Conservation (phyloP, 495 filamentous ascomycete species). For the Aspergillus egyptiacus region DNA sequence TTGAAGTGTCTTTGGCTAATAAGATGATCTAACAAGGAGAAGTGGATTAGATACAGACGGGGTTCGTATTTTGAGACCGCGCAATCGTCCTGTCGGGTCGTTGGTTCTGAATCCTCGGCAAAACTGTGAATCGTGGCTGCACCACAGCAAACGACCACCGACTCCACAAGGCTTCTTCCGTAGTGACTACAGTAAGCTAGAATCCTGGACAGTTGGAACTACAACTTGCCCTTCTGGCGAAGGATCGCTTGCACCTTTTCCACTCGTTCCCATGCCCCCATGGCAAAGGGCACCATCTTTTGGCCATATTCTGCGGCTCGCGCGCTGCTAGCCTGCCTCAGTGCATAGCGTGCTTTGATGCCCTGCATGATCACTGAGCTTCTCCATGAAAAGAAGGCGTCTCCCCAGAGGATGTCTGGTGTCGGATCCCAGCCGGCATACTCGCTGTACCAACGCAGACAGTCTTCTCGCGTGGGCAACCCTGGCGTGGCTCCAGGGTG, state of each 20-base stretch:
- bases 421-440: slow-evolving; percentile 62
- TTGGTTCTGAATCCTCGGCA: not conserved
- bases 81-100: no score
- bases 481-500: slow-evolving; percentile 57
- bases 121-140: not conserved
- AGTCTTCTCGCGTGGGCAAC: slow-evolving; percentile 64
- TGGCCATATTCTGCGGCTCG: slow-evolving; percentile 66
- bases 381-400: slow-evolving; percentile 61
- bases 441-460: slow-evolving; percentile 70
- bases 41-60: no score
- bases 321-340: slow-evolving; percentile 83
- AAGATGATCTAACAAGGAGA: no score
- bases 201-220: slow-evolving; percentile 7
- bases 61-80: no score
- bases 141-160: not conserved
- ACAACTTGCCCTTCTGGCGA: slow-evolving; percentile 46
- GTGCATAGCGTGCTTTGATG: slow-evolving; percentile 79
- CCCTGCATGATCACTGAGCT: slow-evolving; percentile 86
- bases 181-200: not conserved
- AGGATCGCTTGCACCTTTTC: slow-evolving; percentile 37
- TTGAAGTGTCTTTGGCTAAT: no score
- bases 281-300: slow-evolving; percentile 57
- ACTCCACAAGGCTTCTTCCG: slow-evolving; percentile 12
- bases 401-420: slow-evolving; percentile 52
- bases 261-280: slow-evolving; percentile 68